Conservation (phyloP, 495 filamentous ascomycete genomes). For the Daldinia caldariorum region DNA sequence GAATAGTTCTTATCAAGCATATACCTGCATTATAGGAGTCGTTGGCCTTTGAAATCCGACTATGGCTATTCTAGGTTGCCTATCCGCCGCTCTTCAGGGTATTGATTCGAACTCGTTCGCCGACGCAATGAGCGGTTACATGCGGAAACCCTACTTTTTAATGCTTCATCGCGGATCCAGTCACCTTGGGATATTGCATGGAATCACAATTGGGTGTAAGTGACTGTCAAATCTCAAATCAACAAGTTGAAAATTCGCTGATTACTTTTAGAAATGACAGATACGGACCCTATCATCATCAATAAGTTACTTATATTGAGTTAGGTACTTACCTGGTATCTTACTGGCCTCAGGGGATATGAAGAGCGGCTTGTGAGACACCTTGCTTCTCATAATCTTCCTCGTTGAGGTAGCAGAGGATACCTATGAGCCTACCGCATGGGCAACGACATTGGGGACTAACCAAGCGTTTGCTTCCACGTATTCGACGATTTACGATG, state of each 20-base stretch:
- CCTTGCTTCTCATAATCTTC: constrained; percentile 20
- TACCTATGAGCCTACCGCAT: constrained; percentile 23
- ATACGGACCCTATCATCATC: constrained; percentile 32
- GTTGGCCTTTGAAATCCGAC: background rate
- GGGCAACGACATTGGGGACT: constrained; percentile 22
- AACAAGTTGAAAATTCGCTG: no score
- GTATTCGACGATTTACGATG: constrained; percentile 6
- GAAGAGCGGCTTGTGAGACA: constrained; percentile 23
- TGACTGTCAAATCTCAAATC: no score
- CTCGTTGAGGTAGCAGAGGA: constrained; percentile 21
- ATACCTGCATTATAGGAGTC: background rate
- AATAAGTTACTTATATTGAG: constrained; percentile 15
- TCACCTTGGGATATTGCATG: constrained; percentile 28
- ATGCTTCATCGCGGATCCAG: constrained; percentile 6
- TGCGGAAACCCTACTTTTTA: constrained; percentile 16
- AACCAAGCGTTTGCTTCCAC: constrained; percentile 30
- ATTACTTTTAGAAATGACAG: constrained; percentile 26
- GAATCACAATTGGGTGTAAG: constrained; percentile 9
- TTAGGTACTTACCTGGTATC: background rate
- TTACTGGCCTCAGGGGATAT: background rate
- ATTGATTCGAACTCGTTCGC: constrained; percentile 16
- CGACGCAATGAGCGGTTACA: constrained; percentile 5
- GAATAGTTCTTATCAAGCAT: background rate
- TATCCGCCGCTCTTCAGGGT: constrained; percentile 6
- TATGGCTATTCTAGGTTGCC: constrained; percentile 6